A percentile compares a stretch with the other conserved stretches of the same genome.
Evolutionary conservation across 257 asterid genomes (phyloP).

Genomic region (Ophiorrhiza pumila): DNA sequence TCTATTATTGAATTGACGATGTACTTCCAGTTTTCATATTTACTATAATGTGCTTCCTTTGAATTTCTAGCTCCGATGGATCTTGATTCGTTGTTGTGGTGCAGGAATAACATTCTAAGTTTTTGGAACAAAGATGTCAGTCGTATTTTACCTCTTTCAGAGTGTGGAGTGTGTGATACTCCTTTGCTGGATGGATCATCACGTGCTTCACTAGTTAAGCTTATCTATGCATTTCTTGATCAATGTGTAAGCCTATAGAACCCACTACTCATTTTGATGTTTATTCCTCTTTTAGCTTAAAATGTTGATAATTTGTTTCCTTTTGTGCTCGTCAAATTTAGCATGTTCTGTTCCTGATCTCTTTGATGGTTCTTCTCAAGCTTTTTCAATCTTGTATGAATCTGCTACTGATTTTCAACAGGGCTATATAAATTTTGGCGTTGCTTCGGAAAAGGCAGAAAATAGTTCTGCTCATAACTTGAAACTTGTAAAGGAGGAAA

Average conservation of each 20-base stretch:
- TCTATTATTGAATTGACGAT: neutral
- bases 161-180: slow-evolving; percentile 67
- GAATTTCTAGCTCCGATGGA: slow-evolving; percentile 10
- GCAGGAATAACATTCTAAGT: slow-evolving; percentile 81
- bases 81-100: slow-evolving; percentile 31
- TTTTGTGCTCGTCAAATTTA: slow-evolving; percentile 7
- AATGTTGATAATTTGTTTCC: slow-evolving; percentile 7
- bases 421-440: slow-evolving; percentile 96
- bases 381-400: slow-evolving; percentile 16
- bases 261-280: neutral
- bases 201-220: slow-evolving; percentile 64
- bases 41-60: neutral
- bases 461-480: slow-evolving; percentile 46
- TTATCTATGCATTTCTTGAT: slow-evolving; percentile 77
- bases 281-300: slow-evolving; percentile 16
- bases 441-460: slow-evolving; percentile 59
- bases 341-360: slow-evolving; percentile 7
- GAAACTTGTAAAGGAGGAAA: slow-evolving; percentile 57
- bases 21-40: neutral
- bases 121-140: slow-evolving; percentile 95
- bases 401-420: slow-evolving; percentile 29
- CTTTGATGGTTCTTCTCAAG: slow-evolving; percentile 8
- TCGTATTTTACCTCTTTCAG: slow-evolving; percentile 69
- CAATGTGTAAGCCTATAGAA: slow-evolving; percentile 65
- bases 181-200: slow-evolving; percentile 53